Evolutionary conservation across 2,329 filamentous ascomycete genomes (phyloP), one percentile per base, ranked within the genome.

Genomic region (Epichloe gansuensis): DNA sequence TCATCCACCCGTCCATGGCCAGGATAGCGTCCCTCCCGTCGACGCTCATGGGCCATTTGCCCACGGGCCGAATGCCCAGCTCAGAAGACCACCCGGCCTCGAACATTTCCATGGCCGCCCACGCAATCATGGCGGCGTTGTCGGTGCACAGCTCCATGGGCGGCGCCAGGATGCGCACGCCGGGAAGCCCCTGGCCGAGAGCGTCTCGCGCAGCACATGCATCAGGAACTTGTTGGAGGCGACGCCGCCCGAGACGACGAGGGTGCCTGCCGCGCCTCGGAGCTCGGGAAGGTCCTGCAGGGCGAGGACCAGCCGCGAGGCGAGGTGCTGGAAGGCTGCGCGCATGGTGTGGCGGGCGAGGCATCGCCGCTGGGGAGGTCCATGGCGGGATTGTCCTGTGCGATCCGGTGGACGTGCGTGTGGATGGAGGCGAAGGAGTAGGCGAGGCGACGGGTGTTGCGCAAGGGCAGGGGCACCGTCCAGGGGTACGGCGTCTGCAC

Each of bases 61-160:
- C 75, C 46, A 86, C 63, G 2, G 83, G 76, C 46, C 76, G 65
- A 53, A 83, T 76, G 25, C 72, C 74, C 52, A 91, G 62, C 21
- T 78, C 76, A 8, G 81, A 84, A 54, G 73, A 69, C 75, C 81
- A 91, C 0, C 91, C 91, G 1, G 79, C 81, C 66, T 86, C 78
- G 63, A 80, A 96, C 91, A 98, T 96, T 69, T 97, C 91, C 58
- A 91, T 77, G 0, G 86, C 93, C 1, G 91, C 76, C 91, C 93
- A 97, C 1, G 86, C 91, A 65, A 97, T 91, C 93, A 98, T 98
- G 47, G 90, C 88, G 12, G 93, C 93, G 67, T 98, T 97, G 63
- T 98, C 93, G 0, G 89, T 96, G 64, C 93, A 97, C 51, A 91
- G 75, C 43, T 75, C 73, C 9, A 80, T 68, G 3, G 90, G 90